Base-by-base conservation (phyloP, 129 eudicot species). In the Helianthus annuus region DNA sequence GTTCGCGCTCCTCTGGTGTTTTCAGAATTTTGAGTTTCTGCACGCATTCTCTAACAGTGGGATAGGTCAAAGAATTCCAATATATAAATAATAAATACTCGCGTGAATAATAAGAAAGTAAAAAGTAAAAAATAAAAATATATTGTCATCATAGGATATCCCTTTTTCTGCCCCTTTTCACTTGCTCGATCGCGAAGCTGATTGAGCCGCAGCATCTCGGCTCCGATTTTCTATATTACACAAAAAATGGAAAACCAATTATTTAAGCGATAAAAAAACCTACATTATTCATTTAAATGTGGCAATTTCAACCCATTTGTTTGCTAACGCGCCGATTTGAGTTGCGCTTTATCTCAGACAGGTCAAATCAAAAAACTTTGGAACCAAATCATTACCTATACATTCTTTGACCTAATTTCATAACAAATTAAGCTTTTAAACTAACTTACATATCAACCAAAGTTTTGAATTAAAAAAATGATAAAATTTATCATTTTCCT, bases 1-100 rank as follows among this genome's bases (percentile, higher is more conserved):
- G 97, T 59, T 83, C 89, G 69, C 93, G 96, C 68, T 95, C 99
- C 76, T 94, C 99, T 8, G 97, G 96, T 46, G 89, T 82, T 72
- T 95, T 88, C 56, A 95, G 82, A 75, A 85, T 85, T 82, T 86
- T 80, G 60, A 95, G 74, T 80, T 87, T 86, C 82, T 90, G 85
- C 60, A 83, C 79, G 74, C 84, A 83, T 79, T 90, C 97, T 88
- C 97, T 91, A 64, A 88, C 89, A 80, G 99, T 95, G 69, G 39
- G 79, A 49, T 61, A 49, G 10, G 96, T 94, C 76, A 94, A 90
- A 91, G 83, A 84, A 83, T 72, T 75, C 63, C 48, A 48, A 77
- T 22, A 63, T 27, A 22, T 40, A 65, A 32, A 32, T 32, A 32
- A 32, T 32, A 32, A 32, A 15, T 65, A 54, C 45, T 54, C 10